Evolutionary conservation across 1,284 basidiomycete species (phyloP).

Genomic region (Phenoliferia sp.): DNA sequence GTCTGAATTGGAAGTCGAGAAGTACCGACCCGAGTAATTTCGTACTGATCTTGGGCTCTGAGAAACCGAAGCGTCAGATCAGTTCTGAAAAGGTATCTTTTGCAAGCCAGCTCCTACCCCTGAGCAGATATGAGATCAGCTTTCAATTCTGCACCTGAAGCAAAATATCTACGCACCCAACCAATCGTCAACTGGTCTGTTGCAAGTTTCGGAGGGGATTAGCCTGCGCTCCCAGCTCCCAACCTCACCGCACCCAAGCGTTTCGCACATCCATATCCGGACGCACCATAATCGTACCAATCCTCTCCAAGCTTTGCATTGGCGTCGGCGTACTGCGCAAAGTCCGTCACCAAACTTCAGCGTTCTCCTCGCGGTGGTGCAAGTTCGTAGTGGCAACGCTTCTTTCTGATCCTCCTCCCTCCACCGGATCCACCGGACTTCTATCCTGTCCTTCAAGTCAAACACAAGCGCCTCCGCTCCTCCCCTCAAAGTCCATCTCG

Average conservation of each 20-base stretch:
- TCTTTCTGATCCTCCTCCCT: too few species aligned
- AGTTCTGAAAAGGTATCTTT: too few species aligned
- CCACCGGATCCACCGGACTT: too few species aligned
- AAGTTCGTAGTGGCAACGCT: too few species aligned
- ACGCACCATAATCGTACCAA: constrained; percentile 56
- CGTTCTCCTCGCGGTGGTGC: background rate
- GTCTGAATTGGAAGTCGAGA: background rate
- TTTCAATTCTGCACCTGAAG: too few species aligned
- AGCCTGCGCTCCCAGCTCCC: background rate
- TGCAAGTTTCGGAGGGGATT: too few species aligned
- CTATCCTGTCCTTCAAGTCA: too few species aligned
- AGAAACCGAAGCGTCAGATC: background rate
- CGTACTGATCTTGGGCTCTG: constrained; percentile 82
- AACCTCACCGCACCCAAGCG: background rate
- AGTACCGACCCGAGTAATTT: constrained; percentile 71
- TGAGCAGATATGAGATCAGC: background rate
- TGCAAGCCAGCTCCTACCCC: too few species aligned
- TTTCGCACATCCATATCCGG: background rate
- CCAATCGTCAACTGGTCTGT: constrained; percentile 7
- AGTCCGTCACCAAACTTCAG: background rate
- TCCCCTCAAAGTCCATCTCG: too few species aligned
- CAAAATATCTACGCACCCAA: constrained; percentile 4
- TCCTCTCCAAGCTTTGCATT: constrained; percentile 54
- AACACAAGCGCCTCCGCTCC: too few species aligned
- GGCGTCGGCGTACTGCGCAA: constrained; percentile 48